These are phyloP conservation scores for Brasilioporus rufonigricans DNA, from an alignment of 768 basidiomycete species.

Conservation along the genomic window DNA sequence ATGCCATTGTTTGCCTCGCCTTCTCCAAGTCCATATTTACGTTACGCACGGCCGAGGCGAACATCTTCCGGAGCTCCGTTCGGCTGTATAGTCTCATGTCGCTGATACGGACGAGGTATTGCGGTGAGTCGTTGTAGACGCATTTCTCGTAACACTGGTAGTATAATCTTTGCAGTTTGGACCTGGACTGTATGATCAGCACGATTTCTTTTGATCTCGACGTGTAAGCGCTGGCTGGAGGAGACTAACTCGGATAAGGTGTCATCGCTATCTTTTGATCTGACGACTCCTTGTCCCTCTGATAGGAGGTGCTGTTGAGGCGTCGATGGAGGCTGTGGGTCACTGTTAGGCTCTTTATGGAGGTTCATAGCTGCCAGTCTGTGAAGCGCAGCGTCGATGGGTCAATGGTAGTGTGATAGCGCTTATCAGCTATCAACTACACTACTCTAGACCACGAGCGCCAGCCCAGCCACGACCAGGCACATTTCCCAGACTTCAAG, in stretches of 20 bases:
- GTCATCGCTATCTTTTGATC: neutral
- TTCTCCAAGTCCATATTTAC: neutral
- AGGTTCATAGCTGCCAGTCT: neutral
- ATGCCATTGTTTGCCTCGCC: neutral
- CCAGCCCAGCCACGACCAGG: too few relatives aligned
- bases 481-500: too few relatives aligned
- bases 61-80: conserved; percentile 4
- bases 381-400: neutral
- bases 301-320: neutral
- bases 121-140: conserved; percentile 13
- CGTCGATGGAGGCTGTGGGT: neutral
- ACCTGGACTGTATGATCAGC: neutral
- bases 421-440: too few relatives aligned
- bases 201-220: too few relatives aligned
- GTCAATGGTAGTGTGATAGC: neutral
- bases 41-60: neutral
- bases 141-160: conserved; percentile 6
- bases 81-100: conserved; percentile 14
- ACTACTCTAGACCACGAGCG: too few relatives aligned
- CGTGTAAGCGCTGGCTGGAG: too few relatives aligned
- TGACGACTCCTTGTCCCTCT: neutral
- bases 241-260: too few relatives aligned
- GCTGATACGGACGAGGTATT: conserved; percentile 11
- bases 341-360: neutral
- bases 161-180: neutral